phyloP scores from a whole-genome alignment of 148 eudicot species.

The Vaccinium corymbosum region DNA sequence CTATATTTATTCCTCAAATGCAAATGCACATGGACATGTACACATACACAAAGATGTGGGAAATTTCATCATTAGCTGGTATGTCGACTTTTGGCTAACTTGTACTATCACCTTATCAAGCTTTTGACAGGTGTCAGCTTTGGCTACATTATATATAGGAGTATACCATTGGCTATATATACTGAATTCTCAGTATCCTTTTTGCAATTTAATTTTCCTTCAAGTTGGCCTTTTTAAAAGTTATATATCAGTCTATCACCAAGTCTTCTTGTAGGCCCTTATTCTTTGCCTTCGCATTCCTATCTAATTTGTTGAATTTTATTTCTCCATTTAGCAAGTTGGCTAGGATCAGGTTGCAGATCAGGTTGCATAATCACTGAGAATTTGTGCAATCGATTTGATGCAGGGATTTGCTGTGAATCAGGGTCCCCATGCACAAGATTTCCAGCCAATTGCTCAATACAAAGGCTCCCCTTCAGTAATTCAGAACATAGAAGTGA shows the following conservation, averaged over 20 bases:
- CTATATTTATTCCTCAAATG: too few relatives aligned
- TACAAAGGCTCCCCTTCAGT: conserved; percentile 47
- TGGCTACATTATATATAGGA: neutral
- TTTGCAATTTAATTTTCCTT: neutral
- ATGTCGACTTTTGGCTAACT: neutral
- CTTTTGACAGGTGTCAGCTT: neutral
- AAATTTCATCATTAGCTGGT: neutral
- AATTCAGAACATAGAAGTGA: conserved; percentile 36
- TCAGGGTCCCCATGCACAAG: conserved; percentile 49
- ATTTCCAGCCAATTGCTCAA: conserved; percentile 43
- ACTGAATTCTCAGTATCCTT: neutral
- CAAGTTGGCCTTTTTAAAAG: neutral
- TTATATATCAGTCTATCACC: neutral
- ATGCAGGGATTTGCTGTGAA: conserved; percentile 50
- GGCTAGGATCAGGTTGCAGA: neutral
- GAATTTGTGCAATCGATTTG: conserved; percentile 5
- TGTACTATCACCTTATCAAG: neutral
- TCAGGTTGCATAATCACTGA: neutral
- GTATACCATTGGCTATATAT: neutral
- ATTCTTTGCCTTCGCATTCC: neutral
- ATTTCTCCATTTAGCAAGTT: neutral
- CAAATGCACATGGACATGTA: neutral
- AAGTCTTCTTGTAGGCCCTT: neutral
- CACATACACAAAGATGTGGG: too few relatives aligned
- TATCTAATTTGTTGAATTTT: neutral